Base-by-base conservation (phyloP, 2,329 filamentous ascomycete species). In the Penicillium sp. region DNA sequence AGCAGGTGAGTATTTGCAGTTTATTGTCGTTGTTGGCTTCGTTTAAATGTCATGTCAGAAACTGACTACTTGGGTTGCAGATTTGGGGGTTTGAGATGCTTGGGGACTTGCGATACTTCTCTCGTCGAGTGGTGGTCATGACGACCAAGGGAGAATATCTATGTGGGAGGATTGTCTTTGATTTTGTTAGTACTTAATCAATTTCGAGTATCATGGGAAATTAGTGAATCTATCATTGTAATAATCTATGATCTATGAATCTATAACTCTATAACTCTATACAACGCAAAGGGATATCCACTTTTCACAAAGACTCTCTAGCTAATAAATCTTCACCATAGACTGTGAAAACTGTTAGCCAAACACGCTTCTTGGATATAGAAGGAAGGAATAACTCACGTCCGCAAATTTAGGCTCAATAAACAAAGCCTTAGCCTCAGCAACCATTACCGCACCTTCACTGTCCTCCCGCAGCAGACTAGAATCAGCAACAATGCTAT, bases 371-470 rank as follows among this genome's bases (percentile, higher is more conserved):
- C 24, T 39, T 5, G 4, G 2, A 18, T 8, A 40, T 18, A 40
- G 13, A 51, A 13, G n/a, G 40, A 43, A 18, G 14, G 44, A 14
- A 38, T 6, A 43, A 52, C 70, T 62, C 59, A 72, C 69, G 56
- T 69, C 64, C 2, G 69, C 70, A 64, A 73, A 73, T 61, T 68
- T 73, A 2, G 72, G 72, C 61, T 74, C 70, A 35, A 74, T 57
- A 61, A 74, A 74, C 64, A 74, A 67, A 38, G 71, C 72, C 58
- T 63, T 71, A n/a, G 64, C 71, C 61, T 74, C 70, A 13, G 71
- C 67, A 50, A 73, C 69, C 62, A 71, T 62, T 26, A 69, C 63
- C 3, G 59, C 54, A 10, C 60, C 61, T 39, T 70, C 68, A 43
- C 56, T 53, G 18, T 65, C 61, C 45, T 62, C 63, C 7, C 39